Conservation (phyloP, 345 rosid species). For the Dipteronia dyeriana region DNA sequence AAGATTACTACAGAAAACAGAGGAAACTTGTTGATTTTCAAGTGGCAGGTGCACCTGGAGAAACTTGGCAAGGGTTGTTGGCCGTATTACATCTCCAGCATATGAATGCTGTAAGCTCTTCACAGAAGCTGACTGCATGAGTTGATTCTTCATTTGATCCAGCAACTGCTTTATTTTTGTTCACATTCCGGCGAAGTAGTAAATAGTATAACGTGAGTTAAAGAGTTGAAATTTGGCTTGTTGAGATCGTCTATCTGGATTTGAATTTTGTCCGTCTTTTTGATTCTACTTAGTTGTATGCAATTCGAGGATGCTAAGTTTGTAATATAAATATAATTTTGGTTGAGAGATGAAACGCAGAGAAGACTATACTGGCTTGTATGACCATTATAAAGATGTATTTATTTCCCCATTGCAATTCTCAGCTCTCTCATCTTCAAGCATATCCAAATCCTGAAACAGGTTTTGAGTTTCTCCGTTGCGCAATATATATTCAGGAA, state of each 20-base stretch:
- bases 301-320: constrained; percentile 21
- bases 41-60: constrained; percentile 62
- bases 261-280: constrained; percentile 11
- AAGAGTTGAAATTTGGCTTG: constrained; percentile 10
- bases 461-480: neutral
- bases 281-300: neutral
- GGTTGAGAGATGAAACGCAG: constrained; percentile 6
- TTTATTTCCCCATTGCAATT: neutral
- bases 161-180: neutral
- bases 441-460: neutral
- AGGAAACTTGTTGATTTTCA: constrained; percentile 78
- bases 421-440: neutral
- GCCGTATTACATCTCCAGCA: constrained; percentile 75
- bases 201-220: constrained; percentile 25
- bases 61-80: constrained; percentile 86
- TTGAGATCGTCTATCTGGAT: constrained; percentile 9
- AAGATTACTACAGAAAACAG: constrained; percentile 81
- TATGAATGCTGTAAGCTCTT: constrained; percentile 42
- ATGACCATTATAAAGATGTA: neutral
- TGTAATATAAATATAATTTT: constrained; percentile 24
- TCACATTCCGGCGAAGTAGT: constrained; percentile 24
- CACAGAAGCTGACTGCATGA: constrained; percentile 60
- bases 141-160: neutral
- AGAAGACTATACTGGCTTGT: constrained; percentile 24
- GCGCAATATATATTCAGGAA: neutral